Evolutionary conservation across 2,329 filamentous ascomycete species (phyloP), one percentile per base, ranked within the genome.

Genomic region (Cercospora sojina): DNA sequence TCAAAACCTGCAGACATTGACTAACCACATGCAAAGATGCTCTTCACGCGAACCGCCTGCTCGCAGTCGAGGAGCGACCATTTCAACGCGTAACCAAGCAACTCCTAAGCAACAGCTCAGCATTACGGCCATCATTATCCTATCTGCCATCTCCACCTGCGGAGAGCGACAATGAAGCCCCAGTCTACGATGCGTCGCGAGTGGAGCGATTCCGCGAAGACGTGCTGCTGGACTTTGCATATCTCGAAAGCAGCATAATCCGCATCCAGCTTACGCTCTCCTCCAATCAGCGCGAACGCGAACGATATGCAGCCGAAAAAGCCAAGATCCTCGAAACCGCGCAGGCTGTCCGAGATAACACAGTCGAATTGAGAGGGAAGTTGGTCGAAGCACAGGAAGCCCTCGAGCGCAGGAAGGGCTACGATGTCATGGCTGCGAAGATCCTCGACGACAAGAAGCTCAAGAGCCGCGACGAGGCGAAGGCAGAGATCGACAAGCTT

Each of bases 1-100:
- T 51, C 27, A 35, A 9, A 23, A 16, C 16, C 23, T 25, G 23
- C 13, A 12, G n/a, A 43, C 29, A 41, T 6, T 31, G 25, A 38
- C 47, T 64, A n/a, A 59, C 53, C 59, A 23, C 63, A 32, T 23
- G 9, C n/a, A 16, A 38, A 88, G 90, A 92, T 78, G 89, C 92
- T 70, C 88, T 97, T 41, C 94, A 97, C 82, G 94, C 93, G 75
- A 86, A 86, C 31, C 91, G 94, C 49, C 90, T 97, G 3, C 86
- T 97, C 41, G 91, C 91, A 70, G 90, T 97, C 68, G 94, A 98
- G 82, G 92, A 96, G 76, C 93, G 93, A 66, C 92, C 93, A 0
- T 97, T 96, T 82, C 92, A 92, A 78, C 90, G 93, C 67, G 88
- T 97, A 67, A 91, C 91, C 23, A 93, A 93, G 80, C 90, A 91